phyloP scores from a whole-genome alignment of 228 moss, liverwort and hornwort species.

The Sphagnum magellanicum region DNA sequence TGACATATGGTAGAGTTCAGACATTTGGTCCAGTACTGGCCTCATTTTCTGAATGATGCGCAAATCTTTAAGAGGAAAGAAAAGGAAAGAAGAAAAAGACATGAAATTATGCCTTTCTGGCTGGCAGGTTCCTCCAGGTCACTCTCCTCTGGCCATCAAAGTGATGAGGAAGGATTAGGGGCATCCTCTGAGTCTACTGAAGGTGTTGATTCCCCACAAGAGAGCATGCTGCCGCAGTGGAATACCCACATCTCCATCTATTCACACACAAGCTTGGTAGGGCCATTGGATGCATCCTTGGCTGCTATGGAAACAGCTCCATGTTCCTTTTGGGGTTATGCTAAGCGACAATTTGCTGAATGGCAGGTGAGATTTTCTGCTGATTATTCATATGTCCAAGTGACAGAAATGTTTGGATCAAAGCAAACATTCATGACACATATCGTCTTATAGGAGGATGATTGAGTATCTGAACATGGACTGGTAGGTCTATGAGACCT shows the following conservation, averaged over 20 bases:
- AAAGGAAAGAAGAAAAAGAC: too few species aligned
- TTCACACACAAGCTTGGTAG: constrained; percentile 58
- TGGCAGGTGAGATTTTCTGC: constrained; percentile 21
- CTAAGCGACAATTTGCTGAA: constrained; percentile 15
- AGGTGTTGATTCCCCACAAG: not conserved
- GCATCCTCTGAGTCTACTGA: not conserved
- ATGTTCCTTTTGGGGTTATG: constrained; percentile 41
- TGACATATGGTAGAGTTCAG: not conserved
- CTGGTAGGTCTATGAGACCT: too few species aligned
- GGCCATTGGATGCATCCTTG: constrained; percentile 33
- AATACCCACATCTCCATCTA: constrained; percentile 90
- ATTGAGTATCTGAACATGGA: too few species aligned
- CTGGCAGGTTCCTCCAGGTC: not conserved
- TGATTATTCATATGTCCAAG: not conserved
- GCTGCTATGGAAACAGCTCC: constrained; percentile 11
- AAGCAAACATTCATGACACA: too few species aligned
- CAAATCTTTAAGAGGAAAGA: too few species aligned
- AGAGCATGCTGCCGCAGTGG: constrained; percentile 53
- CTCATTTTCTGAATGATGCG: too few species aligned
- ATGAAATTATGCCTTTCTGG: not conserved
- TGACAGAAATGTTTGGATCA: too few species aligned
- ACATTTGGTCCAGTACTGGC: too few species aligned
- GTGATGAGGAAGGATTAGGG: constrained; percentile 12
- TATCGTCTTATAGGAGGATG: too few species aligned
- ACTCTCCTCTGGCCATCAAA: not conserved